Evolutionary conservation across 441 rosid species (phyloP), one percentile per base, ranked within the genome.

Genomic region (Hura crepitans): DNA sequence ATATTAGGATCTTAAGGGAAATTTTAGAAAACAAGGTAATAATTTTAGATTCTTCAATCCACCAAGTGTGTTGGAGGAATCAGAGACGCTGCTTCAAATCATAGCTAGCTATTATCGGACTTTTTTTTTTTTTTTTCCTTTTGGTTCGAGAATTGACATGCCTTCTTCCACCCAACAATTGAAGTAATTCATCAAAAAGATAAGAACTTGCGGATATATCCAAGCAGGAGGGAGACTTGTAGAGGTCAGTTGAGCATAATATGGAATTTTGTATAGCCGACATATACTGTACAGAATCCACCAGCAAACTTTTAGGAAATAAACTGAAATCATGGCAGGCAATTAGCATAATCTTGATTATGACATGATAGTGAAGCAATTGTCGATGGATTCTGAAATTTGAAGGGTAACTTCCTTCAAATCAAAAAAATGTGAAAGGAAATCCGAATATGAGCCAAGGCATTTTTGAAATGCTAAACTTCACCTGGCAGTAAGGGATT

Each of bases 271-370:
- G n/a, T n/a, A 56, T 8, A 18, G 72, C 31, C 31, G 6, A 31
- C 43, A 58, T n/a, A 58, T 69, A 2, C 11, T 45, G 65, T 46
- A 17, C 43, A 25, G 11, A 54, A 43, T 58, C 68, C 25, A 28
- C 45, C 31, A 31, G 46, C 35, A 58, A 56, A 59, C 47, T 12
- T 60, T 23, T 11, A 33, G 25, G 33, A 23, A 30, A 71, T 25
- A 22, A 55, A 30, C 49, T 17, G 6, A 64, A 22, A 42, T 15
- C 43, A 45, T 55, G 69, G 69, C 74, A 30, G 60, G 45, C 69
- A 72, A 27, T 9, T 14, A 5, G 56, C 28, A 71, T 30, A 25
- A 42, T 20, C 62, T 61, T 50, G 46, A 70, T 70, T 23, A 22
- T 59, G 74, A 61, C 23, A 25, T 37, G 65, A 58, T 45, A 69